Base-by-base conservation (phyloP, 2,329 filamentous ascomycete genomes). In the Penicillium sp. region DNA sequence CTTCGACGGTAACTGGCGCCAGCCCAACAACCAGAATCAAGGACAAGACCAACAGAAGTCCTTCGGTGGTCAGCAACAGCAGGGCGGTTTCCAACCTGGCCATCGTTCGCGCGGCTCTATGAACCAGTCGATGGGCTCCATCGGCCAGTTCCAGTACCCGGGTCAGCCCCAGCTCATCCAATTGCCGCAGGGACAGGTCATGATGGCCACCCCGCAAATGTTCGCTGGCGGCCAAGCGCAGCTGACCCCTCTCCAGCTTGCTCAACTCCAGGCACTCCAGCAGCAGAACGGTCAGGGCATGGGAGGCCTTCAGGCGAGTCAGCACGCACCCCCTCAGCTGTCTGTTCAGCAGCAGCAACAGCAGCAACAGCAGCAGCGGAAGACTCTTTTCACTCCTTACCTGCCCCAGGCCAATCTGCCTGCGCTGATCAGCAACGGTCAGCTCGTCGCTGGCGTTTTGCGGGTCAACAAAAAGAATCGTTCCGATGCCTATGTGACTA, bases 391-490 rank as follows among this genome's bases (percentile, higher is more conserved):
- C 81, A 98, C 95, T 70, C 95, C 95, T 65, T 99, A 99, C 73
- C 86, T 99, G 54, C 94, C 95, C 16, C 95, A 99, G 77, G 94
- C 94, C 6, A 96, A 90, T 60, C 84, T 99, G 22, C 95, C 95
- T 60, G 94, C 93, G 54, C 85, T 99, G 42, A 86, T 98, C 60
- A 89, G 87, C 62, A 92, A 97, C 72, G 95, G 95, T 19, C 93
- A 97, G 78, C 89, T 99, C 60, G 95, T 99, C 57, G 94, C 94
- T 63, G 95, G 95, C 81, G 93, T 97, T 69, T 89, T 99, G 55
- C 91, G 95, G 62, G 95, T 99, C 67, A 99, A 99, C 86, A 99
- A 98, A 84, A 99, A 99, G 85, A 99, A 99, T 80, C 90, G 95
- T 65, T 98, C 94, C 71, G 95, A 99, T 78, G 95, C 95, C 30